These are phyloP conservation scores for Discostella pseudostelligera DNA, from an alignment of 108 stramenopile species.

Conservation along the genomic window DNA sequence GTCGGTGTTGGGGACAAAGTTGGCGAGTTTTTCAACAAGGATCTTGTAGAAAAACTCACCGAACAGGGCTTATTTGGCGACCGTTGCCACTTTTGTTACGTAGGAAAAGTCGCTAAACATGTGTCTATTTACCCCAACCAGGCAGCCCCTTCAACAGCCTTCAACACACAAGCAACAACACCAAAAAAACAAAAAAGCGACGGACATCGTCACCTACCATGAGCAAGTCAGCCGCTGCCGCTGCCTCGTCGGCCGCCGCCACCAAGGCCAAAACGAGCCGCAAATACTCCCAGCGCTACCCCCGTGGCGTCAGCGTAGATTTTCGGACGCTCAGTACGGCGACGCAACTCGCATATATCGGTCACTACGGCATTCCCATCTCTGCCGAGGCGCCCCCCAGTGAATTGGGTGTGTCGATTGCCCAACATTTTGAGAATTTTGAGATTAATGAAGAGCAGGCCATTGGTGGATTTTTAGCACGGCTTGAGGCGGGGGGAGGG, in stretches of 20 bases:
- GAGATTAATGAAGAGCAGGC: slow-evolving; percentile 87
- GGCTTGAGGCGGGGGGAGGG: slow-evolving; percentile 48
- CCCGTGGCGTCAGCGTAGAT: slow-evolving; percentile 83
- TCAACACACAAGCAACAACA: too few species aligned
- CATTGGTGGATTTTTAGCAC: slow-evolving; percentile 81
- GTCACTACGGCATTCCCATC: slow-evolving; percentile 83
- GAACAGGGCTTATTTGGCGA: too few species aligned
- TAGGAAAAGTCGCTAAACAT: too few species aligned
- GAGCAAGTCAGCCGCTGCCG: too few species aligned
- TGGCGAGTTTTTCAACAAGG: too few species aligned
- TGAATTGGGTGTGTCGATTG: slow-evolving; percentile 85
- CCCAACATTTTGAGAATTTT: slow-evolving; percentile 85
- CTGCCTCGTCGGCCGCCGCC: neutral
- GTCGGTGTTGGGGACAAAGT: too few species aligned
- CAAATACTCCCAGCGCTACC: slow-evolving; percentile 57
- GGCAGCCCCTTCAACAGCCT: too few species aligned
- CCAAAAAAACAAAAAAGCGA: too few species aligned
- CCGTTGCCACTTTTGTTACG: too few species aligned
- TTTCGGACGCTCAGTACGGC: slow-evolving; percentile 75
- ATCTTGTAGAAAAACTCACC: too few species aligned
- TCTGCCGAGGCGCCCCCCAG: slow-evolving; percentile 77
- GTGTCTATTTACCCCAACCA: too few species aligned
- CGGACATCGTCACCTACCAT: too few species aligned
- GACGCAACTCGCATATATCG: slow-evolving; percentile 84
- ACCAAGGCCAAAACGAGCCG: slow-evolving; percentile 15